Base-by-base conservation (phyloP, 441 rosid species). In the Pelargonium cotyledonis region DNA sequence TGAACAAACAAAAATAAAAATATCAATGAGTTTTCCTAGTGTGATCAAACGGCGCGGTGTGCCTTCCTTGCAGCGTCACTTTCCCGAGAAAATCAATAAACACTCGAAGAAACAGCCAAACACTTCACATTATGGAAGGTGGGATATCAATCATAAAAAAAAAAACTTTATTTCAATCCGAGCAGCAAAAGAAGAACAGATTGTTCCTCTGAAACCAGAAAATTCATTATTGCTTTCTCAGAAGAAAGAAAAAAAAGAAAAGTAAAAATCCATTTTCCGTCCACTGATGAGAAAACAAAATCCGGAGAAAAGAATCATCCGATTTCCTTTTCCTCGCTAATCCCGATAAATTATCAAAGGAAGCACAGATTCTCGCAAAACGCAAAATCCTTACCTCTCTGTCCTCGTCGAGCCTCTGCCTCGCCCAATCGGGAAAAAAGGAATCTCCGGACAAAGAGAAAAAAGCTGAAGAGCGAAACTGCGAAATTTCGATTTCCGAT, bases 181-280 rank as follows among this genome's bases (percentile, higher is more conserved):
- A 72, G 81, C 81, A 73, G 79, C 80, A 79, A 75, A 80, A 60
- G 38, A 70, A 64, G 63, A 73, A 41, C 70, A 66, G 21, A 47
- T 71, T 58, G 86, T 73, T 75, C 72, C 79, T 65, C 86, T 78
- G 77, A 70, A 66, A 79, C 72, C 79, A 74, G 87, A 68, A 75
- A 65, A 65, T 31, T 70, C 72, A 80, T 77, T 55, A 70, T 74
- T 70, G 70, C 72, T 51, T 53, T 41, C 65, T 65, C 31, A 1
- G n/a, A n/a, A n/a, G n/a, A n/a, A n/a, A n/a, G n/a, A n/a, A n/a
- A n/a, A 26, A 26, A 26, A 26, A 26, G 2, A 8, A 8, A 40
- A 40, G 9, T 40, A 8, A 40, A 40, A 40, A 18, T 19, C 63
- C 12, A 55, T 55, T 53, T 53, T 53, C 60, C 61, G 5, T 47